Evolutionary conservation across 345 rosid genomes (phyloP).

Genomic region (Dipteronia dyeriana): DNA sequence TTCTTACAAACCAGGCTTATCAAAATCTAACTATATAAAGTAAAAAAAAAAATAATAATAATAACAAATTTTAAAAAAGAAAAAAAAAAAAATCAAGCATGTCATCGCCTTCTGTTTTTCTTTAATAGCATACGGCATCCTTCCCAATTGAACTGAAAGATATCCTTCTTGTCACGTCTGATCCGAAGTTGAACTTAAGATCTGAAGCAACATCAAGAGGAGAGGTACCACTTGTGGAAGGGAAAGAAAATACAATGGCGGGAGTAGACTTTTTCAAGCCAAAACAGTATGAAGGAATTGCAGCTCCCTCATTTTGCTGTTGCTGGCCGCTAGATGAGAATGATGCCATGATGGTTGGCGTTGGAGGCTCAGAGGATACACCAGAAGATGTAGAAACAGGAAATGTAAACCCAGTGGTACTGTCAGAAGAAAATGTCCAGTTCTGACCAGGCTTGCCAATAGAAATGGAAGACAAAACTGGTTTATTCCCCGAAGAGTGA

Average conservation of each 20-base stretch:
- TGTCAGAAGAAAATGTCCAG: slow-evolving; percentile 54
- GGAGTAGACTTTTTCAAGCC: slow-evolving; percentile 44
- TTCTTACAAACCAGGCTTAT: neutral
- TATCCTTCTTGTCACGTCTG: slow-evolving; percentile 51
- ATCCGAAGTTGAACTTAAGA: slow-evolving; percentile 65
- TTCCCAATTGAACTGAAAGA: slow-evolving; percentile 58
- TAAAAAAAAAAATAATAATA: neutral
- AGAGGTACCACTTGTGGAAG: slow-evolving; percentile 51
- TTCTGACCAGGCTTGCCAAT: slow-evolving; percentile 52
- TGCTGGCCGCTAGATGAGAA: slow-evolving; percentile 25
- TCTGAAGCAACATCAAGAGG: slow-evolving; percentile 45
- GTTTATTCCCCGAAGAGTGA: slow-evolving; percentile 50
- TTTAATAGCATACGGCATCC: slow-evolving; percentile 59
- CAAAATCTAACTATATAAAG: neutral
- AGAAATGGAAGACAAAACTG: slow-evolving; percentile 56
- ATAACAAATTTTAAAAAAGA: too few species aligned
- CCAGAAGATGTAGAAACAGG: slow-evolving; percentile 62
- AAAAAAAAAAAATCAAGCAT: neutral
- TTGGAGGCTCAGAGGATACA: slow-evolving; percentile 70
- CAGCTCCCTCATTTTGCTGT: slow-evolving; percentile 40
- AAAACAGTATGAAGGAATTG: slow-evolving; percentile 60
- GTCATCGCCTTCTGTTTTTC: neutral
- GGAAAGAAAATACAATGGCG: slow-evolving; percentile 61
- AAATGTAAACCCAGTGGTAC: slow-evolving; percentile 61
- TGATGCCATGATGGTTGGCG: slow-evolving; percentile 72